A percentile compares a stretch with the other conserved stretches of the same genome.
phyloP scores from a whole-genome alignment of 169 alveolate genomes.

The Eimeria sp. region DNA sequence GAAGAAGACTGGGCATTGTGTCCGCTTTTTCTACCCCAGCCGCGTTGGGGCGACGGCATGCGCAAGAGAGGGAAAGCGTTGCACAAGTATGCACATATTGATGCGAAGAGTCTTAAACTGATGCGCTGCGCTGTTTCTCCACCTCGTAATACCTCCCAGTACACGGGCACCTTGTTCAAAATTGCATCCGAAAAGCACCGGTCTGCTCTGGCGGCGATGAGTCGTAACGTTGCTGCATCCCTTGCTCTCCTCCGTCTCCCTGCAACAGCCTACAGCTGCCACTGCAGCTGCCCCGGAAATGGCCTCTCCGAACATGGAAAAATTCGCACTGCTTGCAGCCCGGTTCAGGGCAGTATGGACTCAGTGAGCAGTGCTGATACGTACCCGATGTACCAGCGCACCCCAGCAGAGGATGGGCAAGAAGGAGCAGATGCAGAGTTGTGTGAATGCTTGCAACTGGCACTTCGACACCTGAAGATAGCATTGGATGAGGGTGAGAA shows the following conservation, averaged over 20 bases:
- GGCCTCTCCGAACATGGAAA: not conserved
- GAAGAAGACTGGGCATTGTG: slow-evolving; percentile 64
- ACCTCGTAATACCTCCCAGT: not conserved
- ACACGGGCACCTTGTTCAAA: not conserved
- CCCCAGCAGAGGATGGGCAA: not conserved
- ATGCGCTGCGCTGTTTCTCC: slow-evolving; percentile 1
- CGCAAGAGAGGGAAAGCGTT: not conserved
- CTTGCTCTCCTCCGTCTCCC: slow-evolving; percentile 46
- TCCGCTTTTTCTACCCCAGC: slow-evolving; percentile 28
- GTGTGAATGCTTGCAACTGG: not conserved
- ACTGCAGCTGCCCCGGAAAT: not conserved
- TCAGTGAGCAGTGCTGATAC: not conserved
- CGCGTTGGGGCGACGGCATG: slow-evolving; percentile 18
- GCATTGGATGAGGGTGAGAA: slow-evolving; percentile 22
- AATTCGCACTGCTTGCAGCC: not conserved
- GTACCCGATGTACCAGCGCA: not conserved
- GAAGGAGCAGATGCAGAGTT: not conserved
- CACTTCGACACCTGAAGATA: slow-evolving; percentile 10
- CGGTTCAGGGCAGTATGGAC: not conserved
- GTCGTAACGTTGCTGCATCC: slow-evolving; percentile 56
- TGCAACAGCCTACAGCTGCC: not conserved
- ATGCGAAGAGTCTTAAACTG: not conserved
- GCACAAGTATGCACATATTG: not conserved
- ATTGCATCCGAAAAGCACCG: not conserved
- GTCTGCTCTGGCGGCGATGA: slow-evolving; percentile 59